Evolutionary conservation across 805 yeast species (phyloP).

Genomic region (Lipomyces japonicus): DNA sequence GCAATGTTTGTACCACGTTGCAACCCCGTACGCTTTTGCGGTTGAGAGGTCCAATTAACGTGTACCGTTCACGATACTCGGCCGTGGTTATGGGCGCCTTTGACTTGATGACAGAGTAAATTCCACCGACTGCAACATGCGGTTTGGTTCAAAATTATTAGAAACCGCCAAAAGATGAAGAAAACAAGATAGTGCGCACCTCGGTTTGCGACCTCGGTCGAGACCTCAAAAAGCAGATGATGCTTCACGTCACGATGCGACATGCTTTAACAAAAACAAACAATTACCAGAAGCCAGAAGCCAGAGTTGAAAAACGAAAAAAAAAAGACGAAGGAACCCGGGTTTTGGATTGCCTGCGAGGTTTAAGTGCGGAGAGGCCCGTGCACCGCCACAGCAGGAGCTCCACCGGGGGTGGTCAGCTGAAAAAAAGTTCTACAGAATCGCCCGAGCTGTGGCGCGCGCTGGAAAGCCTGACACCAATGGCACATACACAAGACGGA

Average conservation of each 20-base stretch:
- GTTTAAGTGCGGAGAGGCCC: too few relatives aligned
- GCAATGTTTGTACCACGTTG: background rate
- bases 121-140: slow-evolving; percentile 70
- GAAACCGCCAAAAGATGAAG: slow-evolving; percentile 35
- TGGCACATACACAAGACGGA: too few relatives aligned
- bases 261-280: too few relatives aligned
- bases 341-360: too few relatives aligned
- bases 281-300: too few relatives aligned
- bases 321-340: too few relatives aligned
- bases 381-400: too few relatives aligned
- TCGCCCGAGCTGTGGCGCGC: too few relatives aligned
- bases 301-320: too few relatives aligned
- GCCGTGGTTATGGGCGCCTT: slow-evolving; percentile 96
- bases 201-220: slow-evolving; percentile 92
- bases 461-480: too few relatives aligned
- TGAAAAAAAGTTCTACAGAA: too few relatives aligned
- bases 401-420: too few relatives aligned
- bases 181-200: slow-evolving; percentile 16
- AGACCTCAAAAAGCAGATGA: slow-evolving; percentile 86
- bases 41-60: slow-evolving; percentile 82
- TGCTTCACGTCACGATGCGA: slow-evolving; percentile 86
- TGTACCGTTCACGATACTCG: slow-evolving; percentile 83
- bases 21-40: slow-evolving; percentile 40
- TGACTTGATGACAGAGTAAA: slow-evolving; percentile 91
- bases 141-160: background rate